These are phyloP conservation scores for Hanseniaspora uvarum DNA, from an alignment of 1,139 yeast genomes.

Conservation along the genomic window DNA sequence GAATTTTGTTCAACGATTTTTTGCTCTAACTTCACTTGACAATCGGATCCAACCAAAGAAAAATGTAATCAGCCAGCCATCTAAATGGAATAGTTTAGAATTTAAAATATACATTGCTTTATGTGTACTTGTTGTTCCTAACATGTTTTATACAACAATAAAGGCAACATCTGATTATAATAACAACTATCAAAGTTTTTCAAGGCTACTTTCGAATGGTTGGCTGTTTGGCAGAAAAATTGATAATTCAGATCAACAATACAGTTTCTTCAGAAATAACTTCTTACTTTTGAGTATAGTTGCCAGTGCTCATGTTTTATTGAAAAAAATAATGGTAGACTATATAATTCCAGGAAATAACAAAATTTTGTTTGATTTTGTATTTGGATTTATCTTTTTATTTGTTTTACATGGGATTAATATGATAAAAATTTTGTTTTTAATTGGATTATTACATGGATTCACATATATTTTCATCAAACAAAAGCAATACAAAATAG, in stretches of 20 bases:
- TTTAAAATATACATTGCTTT: conserved; percentile 52
- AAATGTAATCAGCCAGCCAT: conserved; percentile 35
- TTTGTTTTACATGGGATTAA: conserved; percentile 73
- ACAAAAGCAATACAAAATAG: conserved; percentile 20
- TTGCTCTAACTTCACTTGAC: conserved; percentile 70
- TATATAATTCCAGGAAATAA: conserved; percentile 22
- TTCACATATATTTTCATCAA: conserved; percentile 30
- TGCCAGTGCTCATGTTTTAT: conserved; percentile 42
- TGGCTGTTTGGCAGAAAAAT: conserved; percentile 75
- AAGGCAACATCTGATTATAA: conserved; percentile 69
- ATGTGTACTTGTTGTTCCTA: conserved; percentile 51
- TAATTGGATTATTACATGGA: conserved; percentile 28
- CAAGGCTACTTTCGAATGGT: conserved; percentile 51
- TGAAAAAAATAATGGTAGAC: conserved; percentile 35
- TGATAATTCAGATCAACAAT: conserved; percentile 86
- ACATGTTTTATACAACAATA: conserved; percentile 72
- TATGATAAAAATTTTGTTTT: conserved; percentile 47
- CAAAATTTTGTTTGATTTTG: conserved; percentile 55
- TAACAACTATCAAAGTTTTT: conserved; percentile 60
- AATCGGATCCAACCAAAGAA: conserved; percentile 42
- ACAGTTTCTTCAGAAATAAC: conserved; percentile 76
- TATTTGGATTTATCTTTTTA: conserved; percentile 62
- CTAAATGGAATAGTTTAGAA: conserved; percentile 69
- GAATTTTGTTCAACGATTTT: conserved; percentile 33
- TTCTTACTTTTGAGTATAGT: conserved; percentile 50